Base-by-base conservation (phyloP, 495 filamentous ascomycete genomes). In the Podospora bellae-mahoneyi region DNA sequence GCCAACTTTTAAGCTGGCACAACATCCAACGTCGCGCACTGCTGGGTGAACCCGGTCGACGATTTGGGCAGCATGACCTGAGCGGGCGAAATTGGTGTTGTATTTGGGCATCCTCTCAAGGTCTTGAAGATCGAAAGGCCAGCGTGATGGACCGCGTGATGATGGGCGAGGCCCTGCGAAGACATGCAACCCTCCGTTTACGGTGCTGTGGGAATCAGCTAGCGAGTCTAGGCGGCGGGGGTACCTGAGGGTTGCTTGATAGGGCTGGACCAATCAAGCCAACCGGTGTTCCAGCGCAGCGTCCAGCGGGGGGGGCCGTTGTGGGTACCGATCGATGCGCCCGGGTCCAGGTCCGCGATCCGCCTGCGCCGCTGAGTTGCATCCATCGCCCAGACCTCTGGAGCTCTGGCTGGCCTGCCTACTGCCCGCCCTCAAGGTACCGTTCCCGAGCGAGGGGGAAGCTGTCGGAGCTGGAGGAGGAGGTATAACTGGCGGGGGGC, bases 191-290 rank as follows among this genome's bases (percentile, higher is more conserved):
- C n/a, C 55, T 58, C 55, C 55, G 55, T 58, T 58, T 58, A 19
- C 55, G 55, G 55, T 58, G n/a, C 23, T 26, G 55, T 58, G 18
- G 55, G 18, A 20, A 58, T 48, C 39, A 48, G 55, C 55, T 58
- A 58, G 55, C 23, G 55, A 20, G 55, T 26, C 55, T 58, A 4
- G 55, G 55, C 55, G 55, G 55, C 23, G 55, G 54, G 54, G 54
- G 2, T 56, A 1, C 54, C 4, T 20, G 30, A 32, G 30, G 3
- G 30, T 0, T 48, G 39, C 55, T 19, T 58, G 55, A 58, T 58
- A 58, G 55, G 55, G 55, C 55, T 58, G 55, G 55, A 18, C 55
- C 55, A 58, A 58, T 58, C 55, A 19, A 58, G 55, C 55, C 55
- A 4, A 48, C 9, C 39, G 39, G 39, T 18, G 39, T 48, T 48